A percentile compares a stretch with the other conserved stretches of the same genome.
Conservation (phyloP, 139 green algal genomes). For the Haematococcus lacustris region DNA sequence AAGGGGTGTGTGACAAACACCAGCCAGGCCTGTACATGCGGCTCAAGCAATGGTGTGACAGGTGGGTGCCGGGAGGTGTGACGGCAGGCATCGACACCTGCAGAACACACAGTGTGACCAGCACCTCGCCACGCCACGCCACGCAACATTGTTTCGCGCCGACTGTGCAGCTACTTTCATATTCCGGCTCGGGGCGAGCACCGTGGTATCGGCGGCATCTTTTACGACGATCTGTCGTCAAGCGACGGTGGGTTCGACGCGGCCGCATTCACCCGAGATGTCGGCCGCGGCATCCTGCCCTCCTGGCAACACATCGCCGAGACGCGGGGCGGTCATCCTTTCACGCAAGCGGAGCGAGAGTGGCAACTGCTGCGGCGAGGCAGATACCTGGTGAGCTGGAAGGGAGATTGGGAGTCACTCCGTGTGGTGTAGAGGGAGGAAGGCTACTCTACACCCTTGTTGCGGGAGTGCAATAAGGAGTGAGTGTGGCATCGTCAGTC, state of each 20-base stretch:
- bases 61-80: slow-evolving; percentile 18
- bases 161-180: slow-evolving; percentile 87
- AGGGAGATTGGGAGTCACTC: too few relatives aligned
- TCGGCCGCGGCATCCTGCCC: slow-evolving; percentile 58
- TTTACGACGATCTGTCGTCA: slow-evolving; percentile 89
- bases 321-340: slow-evolving; percentile 14
- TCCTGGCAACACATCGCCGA: slow-evolving; percentile 62
- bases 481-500: too few relatives aligned
- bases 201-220: slow-evolving; percentile 92
- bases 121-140: too few relatives aligned
- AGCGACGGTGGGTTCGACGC: slow-evolving; percentile 15
- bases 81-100: background rate
- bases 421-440: too few relatives aligned
- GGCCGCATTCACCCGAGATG: slow-evolving; percentile 30
- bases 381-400: slow-evolving; percentile 74
- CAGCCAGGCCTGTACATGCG: slow-evolving; percentile 62
- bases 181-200: slow-evolving; percentile 88
- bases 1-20: slow-evolving; percentile 71
- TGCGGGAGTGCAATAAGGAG: too few relatives aligned
- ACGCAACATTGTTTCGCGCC: too few relatives aligned
- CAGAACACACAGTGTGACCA: background rate
- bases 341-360: slow-evolving; percentile 62
- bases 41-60: slow-evolving; percentile 90
- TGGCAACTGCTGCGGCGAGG: slow-evolving; percentile 88
- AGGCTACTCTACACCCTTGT: too few relatives aligned